Evolutionary conservation across 352 stramenopile species (phyloP), one percentile per base, ranked within the genome.

Genomic region (Hyaloperonospora arabidopsidis): DNA sequence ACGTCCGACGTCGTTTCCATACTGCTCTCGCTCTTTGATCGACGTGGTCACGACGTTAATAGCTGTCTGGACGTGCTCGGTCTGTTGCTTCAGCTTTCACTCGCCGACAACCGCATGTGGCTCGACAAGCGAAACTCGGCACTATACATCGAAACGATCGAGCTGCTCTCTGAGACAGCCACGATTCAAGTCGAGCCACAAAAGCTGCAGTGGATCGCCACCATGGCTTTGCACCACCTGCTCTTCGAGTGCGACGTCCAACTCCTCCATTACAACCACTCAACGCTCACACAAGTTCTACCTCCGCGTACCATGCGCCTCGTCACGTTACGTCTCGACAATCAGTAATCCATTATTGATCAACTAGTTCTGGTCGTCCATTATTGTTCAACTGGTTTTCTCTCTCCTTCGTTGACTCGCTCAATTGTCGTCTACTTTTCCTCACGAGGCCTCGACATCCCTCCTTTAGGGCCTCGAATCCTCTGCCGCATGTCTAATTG

Each of bases 401-500:
- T 47, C 10, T 29, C n/a, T 14, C 7, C 7, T 19, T 47, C 15
- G 4, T 47, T 32, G 4, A 32, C 25, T 32, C 19, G 1, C 10
- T 52, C 35, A 5, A 14, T 29, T 14, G 12, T 3, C 21, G 36
- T 47, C 43, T 63, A 70, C 1, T 60, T 63, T 25, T 48, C 25
- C 5, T 70, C 64, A 38, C 68, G 45, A 46, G 66, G 64, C 52
- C 86, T 86, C 13, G 65, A 75, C 52, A 76, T 68, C 22, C 81
- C 81, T 54, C 81, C 81, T 60, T 92, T 89, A 7, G 81, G 81
- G 0, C 81, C 81, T 39, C 79, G 79, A 40, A 92, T 86, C 19
- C 81, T 72, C 52, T 81, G 84, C n/a, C 81, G 75, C 81, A 92
- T 92, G 53, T 92, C 81, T 51, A 92, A 49, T 19, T 92, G 81